Conservation (phyloP, 2,329 filamentous ascomycete species). For the Penicillium sp. region DNA sequence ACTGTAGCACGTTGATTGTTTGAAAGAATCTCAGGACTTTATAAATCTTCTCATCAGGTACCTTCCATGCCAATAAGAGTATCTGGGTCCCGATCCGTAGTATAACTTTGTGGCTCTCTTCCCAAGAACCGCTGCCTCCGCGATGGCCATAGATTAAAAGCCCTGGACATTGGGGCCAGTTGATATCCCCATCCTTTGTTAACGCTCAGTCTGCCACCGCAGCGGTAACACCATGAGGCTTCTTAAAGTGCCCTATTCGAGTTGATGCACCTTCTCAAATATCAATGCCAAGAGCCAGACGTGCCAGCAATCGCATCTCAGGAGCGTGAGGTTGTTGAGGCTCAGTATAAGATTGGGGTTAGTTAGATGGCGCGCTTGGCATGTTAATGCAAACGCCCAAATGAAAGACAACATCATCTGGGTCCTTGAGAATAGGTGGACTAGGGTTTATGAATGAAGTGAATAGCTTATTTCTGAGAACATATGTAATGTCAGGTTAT, state of each 20-base stretch:
- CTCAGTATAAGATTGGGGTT: not conserved
- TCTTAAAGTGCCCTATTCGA: no score
- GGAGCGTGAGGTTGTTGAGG: not conserved
- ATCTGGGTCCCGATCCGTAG: constrained; percentile 3
- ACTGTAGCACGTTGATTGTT: no score
- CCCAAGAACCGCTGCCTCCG: constrained; percentile 10
- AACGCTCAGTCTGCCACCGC: constrained; percentile 3
- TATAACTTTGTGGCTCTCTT: constrained; percentile 8
- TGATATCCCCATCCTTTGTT: constrained; percentile 1
- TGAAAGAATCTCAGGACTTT: no score
- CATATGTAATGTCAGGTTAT: not conserved
- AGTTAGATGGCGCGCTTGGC: not conserved
- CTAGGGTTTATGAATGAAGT: no score
- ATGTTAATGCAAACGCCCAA: not conserved
- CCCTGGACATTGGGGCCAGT: constrained; percentile 8
- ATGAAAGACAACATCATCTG: not conserved
- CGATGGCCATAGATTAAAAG: constrained; percentile 7
- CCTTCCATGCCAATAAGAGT: constrained; percentile 15
- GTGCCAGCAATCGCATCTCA: not conserved
- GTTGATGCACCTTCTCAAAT: not conserved
- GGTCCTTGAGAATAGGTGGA: not conserved
- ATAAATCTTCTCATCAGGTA: no score
- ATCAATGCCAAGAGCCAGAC: not conserved
- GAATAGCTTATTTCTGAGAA: no score
- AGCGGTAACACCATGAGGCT: not conserved